Conservation (phyloP, 2,329 filamentous ascomycete species). For the Verticillium isaacii region DNA sequence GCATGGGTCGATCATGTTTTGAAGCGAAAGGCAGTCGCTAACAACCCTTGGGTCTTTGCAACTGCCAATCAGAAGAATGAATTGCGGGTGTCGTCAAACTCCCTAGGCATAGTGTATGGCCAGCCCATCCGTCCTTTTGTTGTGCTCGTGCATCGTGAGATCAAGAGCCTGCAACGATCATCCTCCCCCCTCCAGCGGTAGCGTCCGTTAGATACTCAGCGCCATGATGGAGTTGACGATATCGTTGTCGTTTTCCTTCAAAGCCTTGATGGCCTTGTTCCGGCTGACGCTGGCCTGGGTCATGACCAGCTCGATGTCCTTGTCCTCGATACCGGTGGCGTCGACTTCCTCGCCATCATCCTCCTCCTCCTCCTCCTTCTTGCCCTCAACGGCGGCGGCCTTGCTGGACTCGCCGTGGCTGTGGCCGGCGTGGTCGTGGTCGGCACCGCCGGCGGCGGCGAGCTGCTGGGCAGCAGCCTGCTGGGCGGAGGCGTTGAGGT, state of each 20-base stretch:
- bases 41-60: neutral
- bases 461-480: constrained; percentile 94
- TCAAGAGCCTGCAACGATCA: constrained; percentile 2
- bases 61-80: constrained; percentile 1
- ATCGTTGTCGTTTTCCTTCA: constrained; percentile 99
- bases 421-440: constrained; percentile 64
- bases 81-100: constrained; percentile 5
- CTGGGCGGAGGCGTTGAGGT: constrained; percentile 97
- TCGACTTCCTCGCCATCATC: constrained; percentile 96
- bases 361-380: constrained; percentile 77
- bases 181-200: neutral
- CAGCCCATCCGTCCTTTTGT: constrained; percentile 15
- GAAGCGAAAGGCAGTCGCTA: neutral
- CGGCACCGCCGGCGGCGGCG: constrained; percentile 63
- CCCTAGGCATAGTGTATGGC: constrained; percentile 17
- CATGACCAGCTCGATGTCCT: constrained; percentile 99
- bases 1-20: neutral
- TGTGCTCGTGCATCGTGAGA: constrained; percentile 9
- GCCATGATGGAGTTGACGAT: constrained; percentile 99
- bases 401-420: constrained; percentile 66
- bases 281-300: constrained; percentile 93
- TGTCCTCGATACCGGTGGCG: constrained; percentile 89
- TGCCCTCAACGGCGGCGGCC: constrained; percentile 57
- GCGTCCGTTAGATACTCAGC: constrained; percentile 63
- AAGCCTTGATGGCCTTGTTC: constrained; percentile 97